Percentiles rank a stretch among this genome's conserved stretches.
Evolutionary conservation across 257 asterid genomes (phyloP).

Genomic region (Lycium ferocissimum): DNA sequence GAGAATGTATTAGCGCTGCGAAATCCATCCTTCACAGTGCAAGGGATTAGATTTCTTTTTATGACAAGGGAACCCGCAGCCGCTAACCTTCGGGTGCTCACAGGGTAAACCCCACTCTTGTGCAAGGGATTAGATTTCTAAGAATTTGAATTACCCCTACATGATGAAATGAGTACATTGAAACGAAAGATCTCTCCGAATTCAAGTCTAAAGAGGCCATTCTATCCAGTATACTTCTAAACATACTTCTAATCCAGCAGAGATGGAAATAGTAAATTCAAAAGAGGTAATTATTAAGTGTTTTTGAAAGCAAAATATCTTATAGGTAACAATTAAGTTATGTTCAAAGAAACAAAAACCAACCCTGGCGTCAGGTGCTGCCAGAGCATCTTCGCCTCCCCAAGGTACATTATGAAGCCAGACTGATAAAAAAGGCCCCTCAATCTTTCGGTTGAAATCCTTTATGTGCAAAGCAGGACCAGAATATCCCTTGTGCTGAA

Average conservation of each 20-base stretch:
- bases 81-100: no score
- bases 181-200: neutral
- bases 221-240: neutral
- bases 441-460: constrained; percentile 66
- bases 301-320: neutral
- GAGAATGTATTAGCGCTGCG: neutral
- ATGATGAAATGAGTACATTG: neutral
- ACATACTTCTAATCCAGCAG: neutral
- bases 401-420: constrained; percentile 99
- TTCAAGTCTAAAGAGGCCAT: neutral
- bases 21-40: no score
- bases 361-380: constrained; percentile 98
- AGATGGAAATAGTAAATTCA: neutral
- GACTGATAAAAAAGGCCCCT: constrained; percentile 89
- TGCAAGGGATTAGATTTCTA: neutral
- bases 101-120: no score
- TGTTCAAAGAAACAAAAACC: constrained; percentile 10
- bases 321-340: constrained; percentile 9
- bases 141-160: neutral
- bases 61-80: no score
- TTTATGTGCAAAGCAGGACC: constrained; percentile 68
- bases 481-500: constrained; percentile 51
- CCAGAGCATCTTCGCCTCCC: constrained; percentile 87
- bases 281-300: neutral
- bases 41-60: no score